These are phyloP conservation scores for Begonia masoniana DNA, from an alignment of 306 rosid species.

Conservation along the genomic window DNA sequence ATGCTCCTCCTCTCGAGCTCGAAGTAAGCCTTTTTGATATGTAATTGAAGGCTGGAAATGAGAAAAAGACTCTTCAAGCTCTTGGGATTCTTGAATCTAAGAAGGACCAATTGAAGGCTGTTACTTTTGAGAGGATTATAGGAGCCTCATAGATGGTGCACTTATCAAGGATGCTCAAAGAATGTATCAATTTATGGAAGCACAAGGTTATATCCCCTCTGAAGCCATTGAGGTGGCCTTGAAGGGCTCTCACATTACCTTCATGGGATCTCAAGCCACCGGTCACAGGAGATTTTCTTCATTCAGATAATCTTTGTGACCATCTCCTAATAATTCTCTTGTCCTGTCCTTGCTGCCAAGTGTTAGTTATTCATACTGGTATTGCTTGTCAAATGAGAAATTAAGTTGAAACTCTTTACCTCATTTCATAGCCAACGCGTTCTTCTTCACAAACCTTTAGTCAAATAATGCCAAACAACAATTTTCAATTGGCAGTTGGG, in stretches of 20 bases:
- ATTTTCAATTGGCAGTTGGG: too few relatives aligned
- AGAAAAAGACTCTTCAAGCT: slow-evolving; percentile 75
- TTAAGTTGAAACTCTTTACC: too few relatives aligned
- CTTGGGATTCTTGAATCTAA: slow-evolving; percentile 59
- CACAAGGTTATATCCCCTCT: slow-evolving; percentile 42
- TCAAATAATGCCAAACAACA: too few relatives aligned
- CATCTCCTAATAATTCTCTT: not conserved
- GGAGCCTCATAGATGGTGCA: slow-evolving; percentile 42
- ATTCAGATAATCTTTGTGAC: slow-evolving; percentile 18
- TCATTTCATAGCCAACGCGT: too few relatives aligned
- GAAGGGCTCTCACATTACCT: slow-evolving; percentile 5
- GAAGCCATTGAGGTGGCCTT: slow-evolving; percentile 9
- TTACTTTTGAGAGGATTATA: slow-evolving; percentile 57
- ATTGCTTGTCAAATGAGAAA: too few relatives aligned
- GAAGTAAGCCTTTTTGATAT: slow-evolving; percentile 70
- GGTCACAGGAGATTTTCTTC: slow-evolving; percentile 2
- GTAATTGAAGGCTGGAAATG: slow-evolving; percentile 58
- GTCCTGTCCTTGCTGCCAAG: not conserved
- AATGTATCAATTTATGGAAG: slow-evolving; percentile 42
- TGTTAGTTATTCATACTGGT: too few relatives aligned
- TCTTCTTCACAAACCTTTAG: too few relatives aligned
- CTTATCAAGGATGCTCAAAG: slow-evolving; percentile 52
- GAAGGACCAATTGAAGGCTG: slow-evolving; percentile 38
- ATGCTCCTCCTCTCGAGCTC: slow-evolving; percentile 58
- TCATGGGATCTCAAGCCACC: slow-evolving; percentile 7